Conservation (phyloP, 2,329 filamentous ascomycete genomes). For the Didymella segeticola region DNA sequence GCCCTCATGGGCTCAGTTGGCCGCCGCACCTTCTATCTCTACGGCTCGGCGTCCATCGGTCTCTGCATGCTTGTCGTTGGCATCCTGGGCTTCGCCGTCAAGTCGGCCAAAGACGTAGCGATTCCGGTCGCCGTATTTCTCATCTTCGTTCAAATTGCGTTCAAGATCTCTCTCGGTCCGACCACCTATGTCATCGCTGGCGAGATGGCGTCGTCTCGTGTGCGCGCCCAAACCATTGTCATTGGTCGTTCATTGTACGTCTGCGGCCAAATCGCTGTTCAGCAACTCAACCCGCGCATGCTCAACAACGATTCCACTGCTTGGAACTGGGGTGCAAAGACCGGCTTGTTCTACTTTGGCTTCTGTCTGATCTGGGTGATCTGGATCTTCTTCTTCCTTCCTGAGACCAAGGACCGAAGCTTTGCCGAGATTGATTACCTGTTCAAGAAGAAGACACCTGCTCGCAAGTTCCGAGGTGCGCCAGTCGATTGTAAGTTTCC, state of each 20-base stretch:
- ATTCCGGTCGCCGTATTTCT: constrained; percentile 47
- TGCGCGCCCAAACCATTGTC: constrained; percentile 88
- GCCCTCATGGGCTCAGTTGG: constrained; percentile 77
- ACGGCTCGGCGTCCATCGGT: constrained; percentile 64
- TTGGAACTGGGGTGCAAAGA: neutral
- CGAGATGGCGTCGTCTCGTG: constrained; percentile 78
- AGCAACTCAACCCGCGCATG: constrained; percentile 71
- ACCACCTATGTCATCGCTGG: constrained; percentile 86
- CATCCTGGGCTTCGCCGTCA: constrained; percentile 20
- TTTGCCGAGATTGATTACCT: constrained; percentile 84
- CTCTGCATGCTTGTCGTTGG: constrained; percentile 62
- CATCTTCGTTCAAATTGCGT: constrained; percentile 26
- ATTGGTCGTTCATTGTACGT: constrained; percentile 72
- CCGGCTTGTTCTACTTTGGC: neutral
- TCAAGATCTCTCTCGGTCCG: constrained; percentile 71
- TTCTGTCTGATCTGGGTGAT: neutral
- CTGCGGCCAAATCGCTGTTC: constrained; percentile 70
- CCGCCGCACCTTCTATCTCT: constrained; percentile 74
- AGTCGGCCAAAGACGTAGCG: constrained; percentile 17
- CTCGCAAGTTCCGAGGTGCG: constrained; percentile 26
- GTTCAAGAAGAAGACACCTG: constrained; percentile 63
- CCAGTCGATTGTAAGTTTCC: constrained; percentile 20
- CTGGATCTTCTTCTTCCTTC: constrained; percentile 62
- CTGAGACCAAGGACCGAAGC: constrained; percentile 76
- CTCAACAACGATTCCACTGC: constrained; percentile 52